phyloP scores from a whole-genome alignment of 148 eudicot genomes.

The Fagopyrum esculentum region DNA sequence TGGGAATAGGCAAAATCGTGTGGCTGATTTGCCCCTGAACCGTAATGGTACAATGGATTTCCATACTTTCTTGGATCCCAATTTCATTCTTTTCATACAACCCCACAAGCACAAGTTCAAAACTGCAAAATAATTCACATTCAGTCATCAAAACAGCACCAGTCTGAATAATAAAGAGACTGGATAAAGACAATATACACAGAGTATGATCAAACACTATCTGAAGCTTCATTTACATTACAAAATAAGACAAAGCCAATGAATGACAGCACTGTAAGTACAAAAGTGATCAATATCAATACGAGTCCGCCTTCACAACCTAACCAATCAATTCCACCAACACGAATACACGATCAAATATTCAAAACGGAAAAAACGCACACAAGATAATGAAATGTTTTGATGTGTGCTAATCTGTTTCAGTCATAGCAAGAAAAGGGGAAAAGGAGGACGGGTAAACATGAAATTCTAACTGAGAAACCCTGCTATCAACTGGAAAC shows the following conservation, averaged over 20 bases:
- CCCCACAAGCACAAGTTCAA: conserved; percentile 19
- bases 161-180: not conserved
- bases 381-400: not conserved
- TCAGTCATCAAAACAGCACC: not conserved
- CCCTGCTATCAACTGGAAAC: too few species aligned
- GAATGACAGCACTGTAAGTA: too few species aligned
- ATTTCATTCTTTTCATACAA: conserved; percentile 36
- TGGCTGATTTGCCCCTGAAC: conserved; percentile 47
- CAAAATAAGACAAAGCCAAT: too few species aligned
- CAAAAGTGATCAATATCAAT: not conserved
- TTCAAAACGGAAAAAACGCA: not conserved
- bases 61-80: conserved; percentile 58
- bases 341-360: not conserved
- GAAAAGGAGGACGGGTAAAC: not conserved
- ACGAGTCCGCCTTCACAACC: not conserved
- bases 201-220: not conserved
- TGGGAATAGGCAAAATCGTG: conserved; percentile 58
- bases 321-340: not conserved
- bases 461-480: too few species aligned
- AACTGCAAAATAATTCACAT: conserved; percentile 19
- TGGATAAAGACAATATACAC: not conserved
- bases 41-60: conserved; percentile 48
- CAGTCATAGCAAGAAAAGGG: not conserved
- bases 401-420: not conserved
- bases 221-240: not conserved